phyloP scores from a whole-genome alignment of 129 eudicot species.

The Escallonia herrerae region DNA sequence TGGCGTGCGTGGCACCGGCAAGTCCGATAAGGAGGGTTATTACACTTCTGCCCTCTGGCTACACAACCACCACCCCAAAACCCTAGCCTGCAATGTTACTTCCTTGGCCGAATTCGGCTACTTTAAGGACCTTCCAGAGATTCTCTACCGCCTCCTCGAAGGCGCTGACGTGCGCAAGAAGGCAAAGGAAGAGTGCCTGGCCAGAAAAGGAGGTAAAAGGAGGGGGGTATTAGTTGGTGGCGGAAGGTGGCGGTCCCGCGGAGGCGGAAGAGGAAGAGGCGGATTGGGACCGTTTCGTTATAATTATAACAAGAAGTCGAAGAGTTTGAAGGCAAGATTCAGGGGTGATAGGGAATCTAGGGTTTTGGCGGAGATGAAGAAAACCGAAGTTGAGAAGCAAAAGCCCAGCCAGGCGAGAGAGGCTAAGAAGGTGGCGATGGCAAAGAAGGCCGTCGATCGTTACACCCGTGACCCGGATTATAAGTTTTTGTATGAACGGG shows the following conservation, averaged over 20 bases:
- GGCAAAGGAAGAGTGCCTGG: background rate
- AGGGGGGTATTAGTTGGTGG: background rate
- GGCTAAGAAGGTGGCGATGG: background rate
- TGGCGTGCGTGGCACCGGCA: background rate
- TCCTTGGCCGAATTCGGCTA: background rate
- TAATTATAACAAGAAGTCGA: background rate
- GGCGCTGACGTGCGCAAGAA: background rate
- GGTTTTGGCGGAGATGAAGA: background rate
- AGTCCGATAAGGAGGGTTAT: background rate
- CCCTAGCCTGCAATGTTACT: background rate
- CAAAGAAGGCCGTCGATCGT: background rate
- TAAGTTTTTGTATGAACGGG: background rate
- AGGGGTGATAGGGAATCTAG: too few species aligned
- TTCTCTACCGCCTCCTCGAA: background rate
- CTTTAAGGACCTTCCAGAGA: background rate
- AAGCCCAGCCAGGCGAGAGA: background rate
- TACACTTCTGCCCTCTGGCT: background rate
- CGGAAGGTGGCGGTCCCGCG: background rate
- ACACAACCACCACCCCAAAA: background rate
- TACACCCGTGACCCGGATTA: background rate
- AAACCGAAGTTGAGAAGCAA: too few species aligned
- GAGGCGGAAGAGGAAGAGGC: background rate
- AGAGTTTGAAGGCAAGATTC: background rate
- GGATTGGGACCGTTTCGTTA: background rate
- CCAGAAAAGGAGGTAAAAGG: background rate